Conservation (phyloP, 441 rosid genomes). For the Gossypium laxum region DNA sequence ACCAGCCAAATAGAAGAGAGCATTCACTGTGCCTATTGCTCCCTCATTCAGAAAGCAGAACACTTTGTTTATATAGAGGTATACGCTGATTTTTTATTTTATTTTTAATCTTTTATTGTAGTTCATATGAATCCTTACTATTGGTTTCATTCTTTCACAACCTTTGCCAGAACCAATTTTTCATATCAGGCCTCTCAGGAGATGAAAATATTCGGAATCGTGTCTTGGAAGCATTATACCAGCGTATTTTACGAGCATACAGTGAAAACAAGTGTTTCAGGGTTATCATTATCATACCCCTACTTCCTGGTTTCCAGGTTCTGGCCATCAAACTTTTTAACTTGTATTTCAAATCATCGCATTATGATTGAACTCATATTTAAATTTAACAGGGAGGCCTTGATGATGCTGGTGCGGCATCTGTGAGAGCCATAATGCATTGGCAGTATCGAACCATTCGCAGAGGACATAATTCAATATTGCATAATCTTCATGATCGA, state of each 20-base stretch:
- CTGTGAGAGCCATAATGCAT: slow-evolving; percentile 97
- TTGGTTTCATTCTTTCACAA: slow-evolving; percentile 23
- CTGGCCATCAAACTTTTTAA: slow-evolving; percentile 11
- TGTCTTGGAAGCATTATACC: slow-evolving; percentile 71
- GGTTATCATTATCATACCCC: slow-evolving; percentile 82
- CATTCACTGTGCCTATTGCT: slow-evolving; percentile 73
- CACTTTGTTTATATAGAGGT: slow-evolving; percentile 95
- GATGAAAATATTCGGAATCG: slow-evolving; percentile 79
- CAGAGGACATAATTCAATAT: slow-evolving; percentile 76
- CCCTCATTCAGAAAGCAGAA: slow-evolving; percentile 86
- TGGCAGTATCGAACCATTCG: slow-evolving; percentile 95
- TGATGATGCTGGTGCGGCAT: slow-evolving; percentile 93
- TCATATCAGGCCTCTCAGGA: slow-evolving; percentile 93
- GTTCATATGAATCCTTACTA: background rate
- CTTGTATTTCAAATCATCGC: slow-evolving; percentile 7
- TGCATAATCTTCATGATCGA: slow-evolving; percentile 60
- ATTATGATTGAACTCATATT: slow-evolving; percentile 4
- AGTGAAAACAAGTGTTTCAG: slow-evolving; percentile 78
- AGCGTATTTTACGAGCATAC: slow-evolving; percentile 72
- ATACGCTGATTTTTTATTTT: slow-evolving; percentile 9
- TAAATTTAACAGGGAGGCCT: slow-evolving; percentile 67
- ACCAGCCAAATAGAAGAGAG: slow-evolving; percentile 92
- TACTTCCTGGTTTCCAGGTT: slow-evolving; percentile 97
- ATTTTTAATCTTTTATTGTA: background rate
- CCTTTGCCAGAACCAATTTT: slow-evolving; percentile 89